Evolutionary conservation across 176 grass and related monocot species (phyloP).

Genomic region (Ampelocalamus luodianensis): DNA sequence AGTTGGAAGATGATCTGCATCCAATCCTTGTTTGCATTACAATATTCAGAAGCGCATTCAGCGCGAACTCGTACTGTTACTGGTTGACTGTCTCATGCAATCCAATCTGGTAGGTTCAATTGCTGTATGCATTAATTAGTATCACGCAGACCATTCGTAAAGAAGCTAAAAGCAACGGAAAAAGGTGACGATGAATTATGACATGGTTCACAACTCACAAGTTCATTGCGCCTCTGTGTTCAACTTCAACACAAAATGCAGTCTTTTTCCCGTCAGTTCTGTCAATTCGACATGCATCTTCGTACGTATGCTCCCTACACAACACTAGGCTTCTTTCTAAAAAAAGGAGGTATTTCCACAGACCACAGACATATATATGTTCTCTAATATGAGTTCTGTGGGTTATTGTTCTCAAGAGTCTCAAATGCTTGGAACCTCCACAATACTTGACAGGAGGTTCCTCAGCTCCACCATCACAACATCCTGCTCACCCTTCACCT

Average conservation of each 20-base stretch:
- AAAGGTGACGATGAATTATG: background rate
- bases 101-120: background rate
- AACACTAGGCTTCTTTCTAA: constrained; percentile 26
- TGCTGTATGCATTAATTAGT: background rate
- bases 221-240: background rate
- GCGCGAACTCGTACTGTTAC: background rate
- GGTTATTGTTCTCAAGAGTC: constrained; percentile 13
- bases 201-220: background rate
- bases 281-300: constrained; percentile 34
- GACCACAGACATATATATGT: constrained; percentile 8
- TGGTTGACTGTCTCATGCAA: background rate
- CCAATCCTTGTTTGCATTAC: background rate
- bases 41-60: background rate
- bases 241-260: constrained; percentile 35
- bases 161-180: background rate
- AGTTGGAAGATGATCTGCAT: background rate
- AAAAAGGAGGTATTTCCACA: constrained; percentile 4
- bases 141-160: background rate
- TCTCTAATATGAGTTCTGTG: background rate
- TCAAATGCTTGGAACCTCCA: constrained; percentile 59
- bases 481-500: constrained; percentile 77
- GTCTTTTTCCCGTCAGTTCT: constrained; percentile 7
- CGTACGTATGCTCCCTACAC: constrained; percentile 32
- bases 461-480: constrained; percentile 58
- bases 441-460: constrained; percentile 55